Evolutionary conservation across 192 early-diverging fungal species (phyloP).

Genomic region (Umbelopsis vinacea): DNA sequence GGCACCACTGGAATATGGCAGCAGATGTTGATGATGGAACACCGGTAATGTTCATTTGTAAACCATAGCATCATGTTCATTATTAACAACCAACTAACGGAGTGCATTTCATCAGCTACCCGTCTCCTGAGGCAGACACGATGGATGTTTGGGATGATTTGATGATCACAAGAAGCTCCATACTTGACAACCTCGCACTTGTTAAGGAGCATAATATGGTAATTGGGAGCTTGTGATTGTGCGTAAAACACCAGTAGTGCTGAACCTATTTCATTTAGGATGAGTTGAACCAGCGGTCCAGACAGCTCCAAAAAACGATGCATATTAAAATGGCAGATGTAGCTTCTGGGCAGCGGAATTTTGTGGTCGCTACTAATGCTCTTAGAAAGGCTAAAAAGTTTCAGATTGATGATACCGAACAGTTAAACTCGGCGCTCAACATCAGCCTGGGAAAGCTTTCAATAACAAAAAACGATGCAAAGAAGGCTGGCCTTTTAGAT

Average conservation of each 20-base stretch:
- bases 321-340: slow-evolving; percentile 15
- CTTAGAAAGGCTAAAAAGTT: slow-evolving; percentile 2
- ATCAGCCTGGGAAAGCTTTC: background rate
- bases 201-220: background rate
- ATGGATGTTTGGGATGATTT: slow-evolving; percentile 70
- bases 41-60: background rate
- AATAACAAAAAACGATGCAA: background rate
- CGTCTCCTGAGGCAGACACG: slow-evolving; percentile 47
- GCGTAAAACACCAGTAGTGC: too few relatives aligned
- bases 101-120: slow-evolving; percentile 48
- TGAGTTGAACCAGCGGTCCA: background rate
- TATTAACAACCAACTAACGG: slow-evolving; percentile 25
- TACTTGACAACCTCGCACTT: slow-evolving; percentile 38
- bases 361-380: slow-evolving; percentile 12
- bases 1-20: background rate
- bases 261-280: background rate
- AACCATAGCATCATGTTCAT: slow-evolving; percentile 3
- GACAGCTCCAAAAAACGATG: background rate
- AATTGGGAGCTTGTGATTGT: background rate
- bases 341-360: background rate
- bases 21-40: slow-evolving; percentile 25
- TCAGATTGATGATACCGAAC: background rate
- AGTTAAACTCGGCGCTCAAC: background rate
- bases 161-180: slow-evolving; percentile 47
- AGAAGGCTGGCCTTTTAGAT: background rate